Percentiles rank a stretch among this genome's conserved stretches.
These are phyloP conservation scores for Peniophora sp. DNA, from an alignment of 1,284 basidiomycete species.

Conservation along the genomic window DNA sequence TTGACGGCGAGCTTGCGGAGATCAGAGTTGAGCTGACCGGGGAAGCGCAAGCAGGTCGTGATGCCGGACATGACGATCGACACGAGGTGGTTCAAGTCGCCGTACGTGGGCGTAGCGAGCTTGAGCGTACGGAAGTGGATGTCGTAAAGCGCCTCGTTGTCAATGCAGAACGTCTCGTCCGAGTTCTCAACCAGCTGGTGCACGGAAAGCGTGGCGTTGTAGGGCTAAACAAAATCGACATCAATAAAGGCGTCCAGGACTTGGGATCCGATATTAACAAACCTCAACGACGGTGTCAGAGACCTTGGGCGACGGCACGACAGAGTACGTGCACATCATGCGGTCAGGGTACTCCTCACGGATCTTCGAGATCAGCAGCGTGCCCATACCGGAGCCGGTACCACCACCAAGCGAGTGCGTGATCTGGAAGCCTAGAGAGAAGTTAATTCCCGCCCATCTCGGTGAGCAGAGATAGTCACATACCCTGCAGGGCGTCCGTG, in stretches of 20 bases:
- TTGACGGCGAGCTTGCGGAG: slow-evolving; percentile 96
- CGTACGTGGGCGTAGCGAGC: slow-evolving; percentile 89
- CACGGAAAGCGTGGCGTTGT: slow-evolving; percentile 92
- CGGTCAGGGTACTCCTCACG: slow-evolving; percentile 92
- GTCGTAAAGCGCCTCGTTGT: slow-evolving; percentile 98
- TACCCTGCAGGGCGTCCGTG: slow-evolving; percentile 89
- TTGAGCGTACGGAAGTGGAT: slow-evolving; percentile 98
- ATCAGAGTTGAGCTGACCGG: slow-evolving; percentile 98
- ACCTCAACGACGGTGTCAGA: slow-evolving; percentile 97
- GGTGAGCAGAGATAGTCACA: slow-evolving; percentile 17
- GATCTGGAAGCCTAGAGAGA: slow-evolving; percentile 79
- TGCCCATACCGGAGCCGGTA: slow-evolving; percentile 91
- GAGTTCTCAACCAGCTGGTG: slow-evolving; percentile 97
- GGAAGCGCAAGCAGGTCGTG: slow-evolving; percentile 95
- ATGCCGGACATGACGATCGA: slow-evolving; percentile 98
- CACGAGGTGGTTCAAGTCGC: slow-evolving; percentile 95
- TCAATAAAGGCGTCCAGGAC: neutral
- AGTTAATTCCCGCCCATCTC: neutral
- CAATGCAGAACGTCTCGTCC: slow-evolving; percentile 93
- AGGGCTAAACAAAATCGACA: slow-evolving; percentile 47
- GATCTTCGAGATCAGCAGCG: slow-evolving; percentile 86
- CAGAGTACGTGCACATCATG: slow-evolving; percentile 97
- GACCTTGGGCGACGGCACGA: slow-evolving; percentile 93
- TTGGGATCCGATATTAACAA: slow-evolving; percentile 4
- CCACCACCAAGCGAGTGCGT: slow-evolving; percentile 96